Percentiles rank a stretch among this genome's conserved stretches.
These are phyloP conservation scores for Cicer pinnatifidum DNA, from an alignment of 306 rosid genomes.

Conservation along the genomic window DNA sequence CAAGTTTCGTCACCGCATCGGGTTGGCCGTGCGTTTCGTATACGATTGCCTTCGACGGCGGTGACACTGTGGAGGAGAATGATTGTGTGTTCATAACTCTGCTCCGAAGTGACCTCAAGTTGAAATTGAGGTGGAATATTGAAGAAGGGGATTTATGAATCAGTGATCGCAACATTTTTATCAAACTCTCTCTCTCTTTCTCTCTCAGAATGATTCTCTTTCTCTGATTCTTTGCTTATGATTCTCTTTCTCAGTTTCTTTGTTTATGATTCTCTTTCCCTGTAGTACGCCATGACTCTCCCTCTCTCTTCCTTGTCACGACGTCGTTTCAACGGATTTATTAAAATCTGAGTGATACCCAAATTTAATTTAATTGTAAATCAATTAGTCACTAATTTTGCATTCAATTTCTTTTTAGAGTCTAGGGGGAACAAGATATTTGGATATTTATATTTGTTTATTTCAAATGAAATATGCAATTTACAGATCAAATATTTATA, in stretches of 20 bases:
- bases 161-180: slow-evolving; percentile 54
- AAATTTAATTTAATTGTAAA: too few relatives aligned
- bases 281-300: neutral
- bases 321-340: neutral
- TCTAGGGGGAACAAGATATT: too few relatives aligned
- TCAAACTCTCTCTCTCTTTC: neutral
- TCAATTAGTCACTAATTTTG: too few relatives aligned
- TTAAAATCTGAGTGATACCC: too few relatives aligned
- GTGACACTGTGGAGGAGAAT: slow-evolving; percentile 66
- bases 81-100: slow-evolving; percentile 36
- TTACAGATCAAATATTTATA: too few relatives aligned
- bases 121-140: slow-evolving; percentile 1
- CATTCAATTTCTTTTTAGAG: too few relatives aligned
- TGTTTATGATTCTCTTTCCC: neutral
- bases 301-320: neutral
- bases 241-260: neutral
- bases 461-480: too few relatives aligned
- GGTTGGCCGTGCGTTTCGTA: slow-evolving; percentile 80
- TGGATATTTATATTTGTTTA: too few relatives aligned
- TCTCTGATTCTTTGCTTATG: slow-evolving; percentile 6
- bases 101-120: neutral
- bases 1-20: slow-evolving; percentile 68
- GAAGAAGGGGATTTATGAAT: slow-evolving; percentile 43
- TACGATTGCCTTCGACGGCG: slow-evolving; percentile 87
- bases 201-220: neutral